A percentile compares a stretch with the other conserved stretches of the same genome.
phyloP scores from a whole-genome alignment of 495 filamentous ascomycete genomes.

The Neurospora sublineolata region DNA sequence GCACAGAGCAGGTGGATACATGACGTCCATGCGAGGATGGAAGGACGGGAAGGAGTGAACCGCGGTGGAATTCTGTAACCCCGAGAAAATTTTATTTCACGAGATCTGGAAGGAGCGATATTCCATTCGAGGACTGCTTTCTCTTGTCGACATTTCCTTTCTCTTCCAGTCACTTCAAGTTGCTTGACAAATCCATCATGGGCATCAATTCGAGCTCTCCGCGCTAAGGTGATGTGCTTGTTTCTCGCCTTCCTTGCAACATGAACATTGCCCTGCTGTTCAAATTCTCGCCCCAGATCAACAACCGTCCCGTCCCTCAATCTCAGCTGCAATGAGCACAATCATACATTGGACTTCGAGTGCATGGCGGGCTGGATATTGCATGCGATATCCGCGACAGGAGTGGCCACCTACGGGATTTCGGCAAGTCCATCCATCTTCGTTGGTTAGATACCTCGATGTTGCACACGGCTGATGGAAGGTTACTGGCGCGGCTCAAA shows the following conservation, averaged over 20 bases:
- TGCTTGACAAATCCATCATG: too few species aligned
- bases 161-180: too few species aligned
- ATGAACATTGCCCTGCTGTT: too few species aligned
- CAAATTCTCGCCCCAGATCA: background rate
- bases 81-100: background rate
- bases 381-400: background rate
- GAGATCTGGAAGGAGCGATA: background rate
- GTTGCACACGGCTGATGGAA: background rate
- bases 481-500: background rate
- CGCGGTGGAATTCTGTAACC: background rate
- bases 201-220: too few species aligned
- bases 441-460: background rate
- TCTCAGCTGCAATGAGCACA: background rate
- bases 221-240: too few species aligned
- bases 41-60: background rate
- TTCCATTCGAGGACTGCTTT: too few species aligned
- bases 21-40: background rate
- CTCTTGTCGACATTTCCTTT: too few species aligned
- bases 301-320: background rate
- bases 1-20: background rate
- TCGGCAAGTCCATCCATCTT: background rate
- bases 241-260: too few species aligned
- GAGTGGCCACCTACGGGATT: background rate
- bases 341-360: background rate
- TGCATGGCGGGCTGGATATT: background rate